Evolutionary conservation across 208 protist species (phyloP), one percentile per base, ranked within the genome.

Genomic region (Kentomonas sorsogonicus): DNA sequence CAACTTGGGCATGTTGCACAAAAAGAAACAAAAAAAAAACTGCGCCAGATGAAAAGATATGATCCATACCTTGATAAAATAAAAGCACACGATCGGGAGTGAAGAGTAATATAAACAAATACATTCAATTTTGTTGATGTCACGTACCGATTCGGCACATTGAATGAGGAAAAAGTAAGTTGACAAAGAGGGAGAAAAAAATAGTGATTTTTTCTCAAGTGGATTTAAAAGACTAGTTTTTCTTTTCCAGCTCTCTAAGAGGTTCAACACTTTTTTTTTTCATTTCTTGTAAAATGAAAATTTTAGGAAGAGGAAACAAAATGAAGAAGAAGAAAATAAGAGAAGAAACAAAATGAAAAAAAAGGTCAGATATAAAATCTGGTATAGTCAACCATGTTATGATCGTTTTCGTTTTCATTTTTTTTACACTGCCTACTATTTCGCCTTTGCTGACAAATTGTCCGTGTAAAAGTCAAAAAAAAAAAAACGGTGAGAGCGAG

Each of bases 321-420:
- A 57, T 65, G 47, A 58, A 48, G 38, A 47, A 47, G 1, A 64
- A 9, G 41, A 64, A 48, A 66, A 69, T 33, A 64, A 44, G 33
- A 27, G 46, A 26, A 58, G 31, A 27, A 51, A 66, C 39, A 59
- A 61, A 69, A 54, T 59, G 23, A 58, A 55, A 63, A 69, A 51
- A 64, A 58, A 55, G 51, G 31, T 67, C 0, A 9, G 3, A 45
- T 40, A 34, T 38, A 38, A 50, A 23, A 1, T 22, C 33, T 38
- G 18, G 4, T 38, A 34, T 55, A 55, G 0, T n/a, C 15, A n/a
- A 25, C 26, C 25, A 56, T 30, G 15, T 23, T 23, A 56, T 38
- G 5, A 10, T 59, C 31, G 10, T 63, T 63, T 57, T 60, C 6
- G 3, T 4, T 6, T 47, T 5, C 11, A 2, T 46, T 1, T 1